Conservation (phyloP, 768 basidiomycete species). For the Lentinula guzmanii region DNA sequence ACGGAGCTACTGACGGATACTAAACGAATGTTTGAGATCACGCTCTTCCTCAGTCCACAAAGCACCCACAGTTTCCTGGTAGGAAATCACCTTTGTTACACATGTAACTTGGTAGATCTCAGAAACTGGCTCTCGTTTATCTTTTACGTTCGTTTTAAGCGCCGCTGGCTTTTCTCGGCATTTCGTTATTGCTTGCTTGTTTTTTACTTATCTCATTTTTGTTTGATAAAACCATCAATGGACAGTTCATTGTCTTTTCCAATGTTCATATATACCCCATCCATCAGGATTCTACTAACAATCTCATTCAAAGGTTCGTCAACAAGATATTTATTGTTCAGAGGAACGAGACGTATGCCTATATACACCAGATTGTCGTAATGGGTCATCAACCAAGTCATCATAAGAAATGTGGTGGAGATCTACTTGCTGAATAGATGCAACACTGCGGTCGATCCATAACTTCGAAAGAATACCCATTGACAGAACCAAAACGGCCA, state of each 20-base stretch:
- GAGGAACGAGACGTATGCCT: background rate
- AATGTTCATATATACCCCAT: background rate
- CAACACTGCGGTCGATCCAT: slow-evolving; percentile 8
- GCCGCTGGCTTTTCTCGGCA: background rate
- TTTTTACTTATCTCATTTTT: background rate
- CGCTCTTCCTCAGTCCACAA: background rate
- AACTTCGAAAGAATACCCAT: slow-evolving; percentile 19
- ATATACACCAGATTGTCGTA: background rate
- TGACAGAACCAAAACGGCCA: slow-evolving; percentile 22
- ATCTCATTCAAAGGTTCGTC: background rate
- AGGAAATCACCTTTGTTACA: background rate
- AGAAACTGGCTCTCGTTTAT: background rate
- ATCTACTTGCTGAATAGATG: background rate
- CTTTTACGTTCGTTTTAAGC: background rate
- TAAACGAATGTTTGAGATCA: background rate
- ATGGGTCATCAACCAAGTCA: background rate
- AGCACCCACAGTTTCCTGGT: background rate
- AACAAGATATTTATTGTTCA: background rate
- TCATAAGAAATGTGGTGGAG: background rate
- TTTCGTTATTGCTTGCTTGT: background rate
- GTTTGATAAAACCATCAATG: slow-evolving; percentile 2
- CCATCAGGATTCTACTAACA: background rate
- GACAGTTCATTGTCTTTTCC: background rate
- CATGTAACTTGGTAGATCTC: background rate
- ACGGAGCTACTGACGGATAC: slow-evolving; percentile 18